Evolutionary conservation across 2,329 filamentous ascomycete species (phyloP).

Genomic region (Metarhizium rileyi): DNA sequence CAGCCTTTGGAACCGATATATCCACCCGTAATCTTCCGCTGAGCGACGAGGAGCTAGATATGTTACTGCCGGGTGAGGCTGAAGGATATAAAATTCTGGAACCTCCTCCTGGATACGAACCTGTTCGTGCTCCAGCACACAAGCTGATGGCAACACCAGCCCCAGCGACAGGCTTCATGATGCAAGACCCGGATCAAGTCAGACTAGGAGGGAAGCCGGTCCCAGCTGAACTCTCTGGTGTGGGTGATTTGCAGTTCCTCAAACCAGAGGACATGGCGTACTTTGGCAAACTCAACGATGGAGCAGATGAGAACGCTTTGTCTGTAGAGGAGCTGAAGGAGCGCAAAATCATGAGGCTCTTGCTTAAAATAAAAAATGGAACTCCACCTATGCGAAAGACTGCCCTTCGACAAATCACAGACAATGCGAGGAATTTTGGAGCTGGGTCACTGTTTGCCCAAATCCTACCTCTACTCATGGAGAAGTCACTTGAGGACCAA

Average conservation of each 20-base stretch:
- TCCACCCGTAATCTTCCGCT: conserved; percentile 64
- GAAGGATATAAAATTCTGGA: conserved; percentile 91
- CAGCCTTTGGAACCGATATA: conserved; percentile 73
- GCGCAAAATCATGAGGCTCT: conserved; percentile 92
- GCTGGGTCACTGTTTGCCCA: conserved; percentile 93
- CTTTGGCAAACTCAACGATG: conserved; percentile 94
- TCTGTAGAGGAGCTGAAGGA: conserved; percentile 95
- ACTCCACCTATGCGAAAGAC: conserved; percentile 99
- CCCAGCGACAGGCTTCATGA: conserved; percentile 84
- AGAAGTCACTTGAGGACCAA: conserved; percentile 94
- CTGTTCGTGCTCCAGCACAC: conserved; percentile 65
- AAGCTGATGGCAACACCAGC: conserved; percentile 65
- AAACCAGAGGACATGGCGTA: conserved; percentile 98
- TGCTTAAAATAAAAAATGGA: conserved; percentile 98
- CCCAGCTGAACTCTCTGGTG: conserved; percentile 89
- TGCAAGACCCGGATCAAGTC: conserved; percentile 86
- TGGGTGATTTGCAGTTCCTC: conserved; percentile 95
- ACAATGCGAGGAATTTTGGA: conserved; percentile 93
- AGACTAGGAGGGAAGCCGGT: conserved; percentile 80
- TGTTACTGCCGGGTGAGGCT: conserved; percentile 76
- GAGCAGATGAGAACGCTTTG: conserved; percentile 81
- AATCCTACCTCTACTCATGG: conserved; percentile 93
- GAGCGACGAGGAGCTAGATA: conserved; percentile 88
- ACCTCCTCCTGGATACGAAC: conserved; percentile 85
- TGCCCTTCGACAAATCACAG: conserved; percentile 88